These are phyloP conservation scores for Meyerozyma elateridarum DNA, from an alignment of 1,139 yeast genomes.

Conservation along the genomic window DNA sequence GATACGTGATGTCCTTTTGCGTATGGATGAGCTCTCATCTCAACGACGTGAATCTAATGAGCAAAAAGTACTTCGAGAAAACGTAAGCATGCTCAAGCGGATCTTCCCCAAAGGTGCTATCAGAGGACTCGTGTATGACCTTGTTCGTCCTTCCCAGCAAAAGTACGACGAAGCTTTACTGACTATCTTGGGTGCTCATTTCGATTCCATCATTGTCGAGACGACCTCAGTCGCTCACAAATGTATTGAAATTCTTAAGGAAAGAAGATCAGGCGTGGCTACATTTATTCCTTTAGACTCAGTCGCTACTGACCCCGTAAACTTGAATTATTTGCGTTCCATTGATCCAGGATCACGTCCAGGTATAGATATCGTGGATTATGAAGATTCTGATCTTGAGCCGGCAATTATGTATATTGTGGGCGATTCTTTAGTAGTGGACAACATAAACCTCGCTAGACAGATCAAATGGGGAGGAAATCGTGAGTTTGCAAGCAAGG, in stretches of 20 bases:
- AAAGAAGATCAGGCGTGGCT: conserved; percentile 79
- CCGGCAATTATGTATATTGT: conserved; percentile 79
- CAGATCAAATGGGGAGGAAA: conserved; percentile 60
- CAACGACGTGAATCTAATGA: conserved; percentile 70
- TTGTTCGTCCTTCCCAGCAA: conserved; percentile 74
- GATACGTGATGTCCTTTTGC: conserved; percentile 55
- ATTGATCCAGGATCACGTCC: conserved; percentile 56
- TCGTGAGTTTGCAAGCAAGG: conserved; percentile 44
- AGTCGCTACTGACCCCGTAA: conserved; percentile 48
- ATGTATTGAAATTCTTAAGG: conserved; percentile 79
- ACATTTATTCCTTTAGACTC: conserved; percentile 88
- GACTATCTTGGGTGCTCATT: conserved; percentile 72
- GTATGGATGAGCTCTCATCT: conserved; percentile 69
- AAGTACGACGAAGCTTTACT: conserved; percentile 75
- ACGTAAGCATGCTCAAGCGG: conserved; percentile 61
- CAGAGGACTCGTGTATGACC: conserved; percentile 71
- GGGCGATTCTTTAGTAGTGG: conserved; percentile 79
- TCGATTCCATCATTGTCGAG: conserved; percentile 83
- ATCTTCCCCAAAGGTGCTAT: conserved; percentile 69
- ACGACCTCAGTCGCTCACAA: conserved; percentile 68
- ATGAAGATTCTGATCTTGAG: conserved; percentile 58
- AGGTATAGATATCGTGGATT: conserved; percentile 68
- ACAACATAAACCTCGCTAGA: conserved; percentile 63
- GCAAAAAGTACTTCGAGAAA: conserved; percentile 68
- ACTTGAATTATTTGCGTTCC: conserved; percentile 56